These are phyloP conservation scores for Brettanomyces sp. DNA, from an alignment of 805 yeast species.

Conservation along the genomic window DNA sequence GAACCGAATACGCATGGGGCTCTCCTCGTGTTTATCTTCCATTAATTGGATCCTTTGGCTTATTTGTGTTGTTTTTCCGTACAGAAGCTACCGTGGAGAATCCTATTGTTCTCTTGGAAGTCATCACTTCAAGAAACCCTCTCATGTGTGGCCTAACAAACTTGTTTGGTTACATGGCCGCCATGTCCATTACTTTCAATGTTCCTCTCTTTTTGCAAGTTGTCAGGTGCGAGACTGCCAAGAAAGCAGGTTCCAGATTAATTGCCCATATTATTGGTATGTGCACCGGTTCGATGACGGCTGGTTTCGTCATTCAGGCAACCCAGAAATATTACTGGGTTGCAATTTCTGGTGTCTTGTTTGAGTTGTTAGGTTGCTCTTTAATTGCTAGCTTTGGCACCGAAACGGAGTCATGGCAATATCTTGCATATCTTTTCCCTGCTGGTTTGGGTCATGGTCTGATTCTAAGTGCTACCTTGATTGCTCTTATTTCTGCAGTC, in stretches of 20 bases:
- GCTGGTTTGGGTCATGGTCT: not conserved
- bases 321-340: not conserved
- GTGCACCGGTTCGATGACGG: conserved; percentile 1
- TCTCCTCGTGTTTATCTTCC: not conserved
- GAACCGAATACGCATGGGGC: conserved; percentile 26
- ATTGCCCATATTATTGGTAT: not conserved
- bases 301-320: not conserved
- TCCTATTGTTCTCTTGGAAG: not conserved
- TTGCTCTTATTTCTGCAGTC: conserved; percentile 72
- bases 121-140: not conserved
- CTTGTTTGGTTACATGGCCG: not conserved
- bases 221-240: not conserved
- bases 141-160: not conserved
- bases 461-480: conserved; percentile 30
- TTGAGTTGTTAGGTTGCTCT: not conserved
- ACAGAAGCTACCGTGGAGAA: not conserved
- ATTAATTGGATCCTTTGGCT: not conserved
- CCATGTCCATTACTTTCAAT: not conserved
- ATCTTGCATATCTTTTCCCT: not conserved
- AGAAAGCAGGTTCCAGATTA: not conserved
- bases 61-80: not conserved
- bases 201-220: not conserved
- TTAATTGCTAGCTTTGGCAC: not conserved
- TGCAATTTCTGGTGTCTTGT: not conserved
- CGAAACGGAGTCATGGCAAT: not conserved